These are phyloP conservation scores for Daldinia sp. DNA, from an alignment of 2,329 filamentous ascomycete genomes.

Conservation along the genomic window DNA sequence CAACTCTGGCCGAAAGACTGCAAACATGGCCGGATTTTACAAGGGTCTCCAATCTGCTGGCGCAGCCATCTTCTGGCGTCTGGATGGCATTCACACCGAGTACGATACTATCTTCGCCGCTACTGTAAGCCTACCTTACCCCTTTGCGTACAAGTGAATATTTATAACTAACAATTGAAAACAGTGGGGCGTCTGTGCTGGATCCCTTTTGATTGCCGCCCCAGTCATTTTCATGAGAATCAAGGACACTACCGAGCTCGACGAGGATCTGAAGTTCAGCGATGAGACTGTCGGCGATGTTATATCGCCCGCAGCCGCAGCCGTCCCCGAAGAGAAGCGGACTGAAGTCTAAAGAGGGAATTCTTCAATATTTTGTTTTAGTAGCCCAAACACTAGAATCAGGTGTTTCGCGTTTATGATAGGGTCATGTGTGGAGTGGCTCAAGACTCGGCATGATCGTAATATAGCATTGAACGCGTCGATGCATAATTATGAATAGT, in stretches of 20 bases:
- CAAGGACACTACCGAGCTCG: constrained; percentile 81
- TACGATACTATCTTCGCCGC: constrained; percentile 79
- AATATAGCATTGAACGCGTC: neutral
- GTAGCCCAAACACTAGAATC: neutral
- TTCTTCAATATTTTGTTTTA: constrained; percentile 8
- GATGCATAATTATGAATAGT: constrained; percentile 4
- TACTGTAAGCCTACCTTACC: constrained; percentile 55
- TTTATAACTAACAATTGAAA: constrained; percentile 21
- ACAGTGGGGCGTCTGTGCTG: constrained; percentile 81
- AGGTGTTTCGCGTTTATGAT: neutral
- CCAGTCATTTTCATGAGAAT: constrained; percentile 85
- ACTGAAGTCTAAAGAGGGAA: constrained; percentile 30
- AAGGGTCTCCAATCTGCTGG: constrained; percentile 89
- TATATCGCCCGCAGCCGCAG: constrained; percentile 47
- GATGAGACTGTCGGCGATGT: constrained; percentile 86
- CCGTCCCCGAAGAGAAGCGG: constrained; percentile 47
- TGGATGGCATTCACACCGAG: constrained; percentile 72
- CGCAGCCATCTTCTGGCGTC: constrained; percentile 78
- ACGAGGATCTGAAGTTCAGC: constrained; percentile 85
- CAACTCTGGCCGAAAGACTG: constrained; percentile 91
- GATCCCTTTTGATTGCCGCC: constrained; percentile 79
- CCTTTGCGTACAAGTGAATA: neutral
- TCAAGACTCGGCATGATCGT: neutral
- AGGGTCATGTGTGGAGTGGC: neutral
- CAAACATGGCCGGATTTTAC: constrained; percentile 93